These are phyloP conservation scores for Cyphellophora attinorum DNA, from an alignment of 2,329 filamentous ascomycete species.

Conservation along the genomic window DNA sequence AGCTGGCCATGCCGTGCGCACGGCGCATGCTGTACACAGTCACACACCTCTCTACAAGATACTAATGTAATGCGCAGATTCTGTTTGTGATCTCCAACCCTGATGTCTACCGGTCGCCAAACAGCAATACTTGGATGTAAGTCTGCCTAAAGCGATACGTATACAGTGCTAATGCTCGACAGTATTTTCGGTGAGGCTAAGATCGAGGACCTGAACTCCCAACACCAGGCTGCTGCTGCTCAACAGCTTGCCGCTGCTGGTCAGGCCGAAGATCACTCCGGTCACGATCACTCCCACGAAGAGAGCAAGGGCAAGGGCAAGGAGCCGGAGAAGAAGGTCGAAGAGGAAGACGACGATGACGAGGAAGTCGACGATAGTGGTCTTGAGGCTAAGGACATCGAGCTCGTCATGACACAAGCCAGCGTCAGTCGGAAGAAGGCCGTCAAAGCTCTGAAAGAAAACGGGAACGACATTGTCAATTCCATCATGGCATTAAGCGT, in stretches of 20 bases:
- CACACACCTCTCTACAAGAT: too few relatives aligned
- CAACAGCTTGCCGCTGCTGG: conserved; percentile 83
- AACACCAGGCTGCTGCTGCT: conserved; percentile 89
- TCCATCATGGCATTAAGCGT: conserved; percentile 98
- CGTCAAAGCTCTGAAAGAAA: conserved; percentile 90
- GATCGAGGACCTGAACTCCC: conserved; percentile 99
- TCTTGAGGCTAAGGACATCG: conserved; percentile 98
- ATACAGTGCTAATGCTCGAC: conserved; percentile 9
- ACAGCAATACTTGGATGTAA: conserved; percentile 99
- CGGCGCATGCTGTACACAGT: background rate
- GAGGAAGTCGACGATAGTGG: conserved; percentile 93
- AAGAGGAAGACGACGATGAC: conserved; percentile 80
- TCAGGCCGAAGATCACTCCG: conserved; percentile 47
- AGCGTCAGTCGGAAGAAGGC: conserved; percentile 97
- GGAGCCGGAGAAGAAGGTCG: conserved; percentile 54
- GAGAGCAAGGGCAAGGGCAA: conserved; percentile 58
- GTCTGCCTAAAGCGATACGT: conserved; percentile 29
- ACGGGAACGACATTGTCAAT: conserved; percentile 99
- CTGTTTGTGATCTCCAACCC: conserved; percentile 99
- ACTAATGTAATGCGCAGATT: conserved; percentile 61
- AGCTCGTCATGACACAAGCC: conserved; percentile 97
- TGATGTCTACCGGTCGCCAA: conserved; percentile 98
- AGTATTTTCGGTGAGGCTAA: conserved; percentile 99
- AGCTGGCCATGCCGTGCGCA: background rate
- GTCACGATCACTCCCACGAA: conserved; percentile 46